Evolutionary conservation across 116 monocot genomes (phyloP).

Genomic region (Cymodocea nodosa): DNA sequence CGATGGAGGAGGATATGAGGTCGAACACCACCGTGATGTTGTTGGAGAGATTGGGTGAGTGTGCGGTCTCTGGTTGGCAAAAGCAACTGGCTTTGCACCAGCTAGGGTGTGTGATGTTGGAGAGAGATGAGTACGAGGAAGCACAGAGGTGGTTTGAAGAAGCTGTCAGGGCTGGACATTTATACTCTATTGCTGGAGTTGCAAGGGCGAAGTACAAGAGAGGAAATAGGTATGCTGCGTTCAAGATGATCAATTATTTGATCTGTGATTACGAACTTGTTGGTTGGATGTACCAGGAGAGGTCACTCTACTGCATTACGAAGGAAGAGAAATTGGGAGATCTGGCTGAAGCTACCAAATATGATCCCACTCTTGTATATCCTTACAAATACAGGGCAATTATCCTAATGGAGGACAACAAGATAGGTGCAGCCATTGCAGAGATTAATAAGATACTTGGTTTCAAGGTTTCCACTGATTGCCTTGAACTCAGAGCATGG

Average conservation of each 20-base stretch:
- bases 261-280: conserved; percentile 31
- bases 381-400: conserved; percentile 83
- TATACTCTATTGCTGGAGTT: conserved; percentile 63
- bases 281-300: conserved; percentile 94
- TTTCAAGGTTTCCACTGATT: conserved; percentile 77
- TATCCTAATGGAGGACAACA: conserved; percentile 56
- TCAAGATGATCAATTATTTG: conserved; percentile 57
- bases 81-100: conserved; percentile 80
- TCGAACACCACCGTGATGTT: conserved; percentile 85
- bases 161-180: conserved; percentile 55
- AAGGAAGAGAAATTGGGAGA: conserved; percentile 77
- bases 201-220: conserved; percentile 81
- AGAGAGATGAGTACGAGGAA: conserved; percentile 77
- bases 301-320: conserved; percentile 65
- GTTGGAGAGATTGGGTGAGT: conserved; percentile 69
- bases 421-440: conserved; percentile 55
- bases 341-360: conserved; percentile 43
- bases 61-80: conserved; percentile 63
- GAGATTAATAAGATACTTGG: conserved; percentile 87
- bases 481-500: conserved; percentile 91
- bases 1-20: conserved; percentile 78
- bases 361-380: conserved; percentile 64
- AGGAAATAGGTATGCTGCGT: conserved; percentile 86
- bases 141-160: conserved; percentile 71
- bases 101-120: conserved; percentile 85